Evolutionary conservation across 176 grass and related monocot genomes (phyloP).

Genomic region (Tuctoria greenei): DNA sequence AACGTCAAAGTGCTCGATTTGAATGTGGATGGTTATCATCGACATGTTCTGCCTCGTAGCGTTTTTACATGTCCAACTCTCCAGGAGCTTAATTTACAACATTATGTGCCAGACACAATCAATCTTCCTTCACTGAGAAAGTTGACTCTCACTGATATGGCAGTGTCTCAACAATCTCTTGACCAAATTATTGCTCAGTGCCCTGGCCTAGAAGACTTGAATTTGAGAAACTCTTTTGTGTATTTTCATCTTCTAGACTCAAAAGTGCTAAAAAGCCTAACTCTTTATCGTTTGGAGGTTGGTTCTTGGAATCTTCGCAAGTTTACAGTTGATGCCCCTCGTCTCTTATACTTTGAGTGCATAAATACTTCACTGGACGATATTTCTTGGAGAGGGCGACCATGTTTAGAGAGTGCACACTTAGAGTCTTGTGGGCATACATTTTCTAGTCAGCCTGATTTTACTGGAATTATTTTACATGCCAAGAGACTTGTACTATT

Average conservation of each 20-base stretch:
- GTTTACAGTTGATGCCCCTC: not conserved
- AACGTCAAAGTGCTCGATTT: slow-evolving; percentile 36
- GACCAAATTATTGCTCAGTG: too few species aligned
- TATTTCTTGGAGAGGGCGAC: not conserved
- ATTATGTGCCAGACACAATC: not conserved
- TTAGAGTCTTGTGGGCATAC: not conserved
- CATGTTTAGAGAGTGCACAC: not conserved
- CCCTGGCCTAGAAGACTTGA: not conserved
- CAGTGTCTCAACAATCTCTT: too few species aligned
- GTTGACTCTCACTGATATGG: too few species aligned
- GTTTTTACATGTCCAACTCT: slow-evolving; percentile 40
- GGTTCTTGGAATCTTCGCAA: not conserved
- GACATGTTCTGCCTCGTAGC: slow-evolving; percentile 5
- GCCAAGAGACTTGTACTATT: not conserved
- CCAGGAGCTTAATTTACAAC: slow-evolving; percentile 34
- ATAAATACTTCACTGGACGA: not conserved
- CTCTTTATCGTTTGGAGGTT: not conserved
- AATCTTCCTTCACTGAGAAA: too few species aligned
- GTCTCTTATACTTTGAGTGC: not conserved
- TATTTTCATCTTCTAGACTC: not conserved
- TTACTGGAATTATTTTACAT: slow-evolving; percentile 10
- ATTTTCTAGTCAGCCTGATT: not conserved
- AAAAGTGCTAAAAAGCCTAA: not conserved
- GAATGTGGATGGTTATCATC: not conserved
- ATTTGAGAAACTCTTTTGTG: not conserved